phyloP scores from a whole-genome alignment of 495 filamentous ascomycete species.

The Penicillium argentinense region DNA sequence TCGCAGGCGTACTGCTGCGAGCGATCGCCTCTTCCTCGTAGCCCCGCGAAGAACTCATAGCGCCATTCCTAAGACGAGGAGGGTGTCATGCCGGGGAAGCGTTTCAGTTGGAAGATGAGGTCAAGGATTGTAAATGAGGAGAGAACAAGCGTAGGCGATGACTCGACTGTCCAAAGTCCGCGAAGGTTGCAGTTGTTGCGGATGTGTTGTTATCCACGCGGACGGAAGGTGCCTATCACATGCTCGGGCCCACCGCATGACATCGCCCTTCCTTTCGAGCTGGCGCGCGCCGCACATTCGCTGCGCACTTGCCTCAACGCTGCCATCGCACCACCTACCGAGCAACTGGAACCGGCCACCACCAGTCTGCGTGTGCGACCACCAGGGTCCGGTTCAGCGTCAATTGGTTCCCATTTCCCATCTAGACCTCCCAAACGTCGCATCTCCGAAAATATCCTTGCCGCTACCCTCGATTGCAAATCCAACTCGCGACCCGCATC shows the following conservation, averaged over 20 bases:
- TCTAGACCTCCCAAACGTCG: too few relatives aligned
- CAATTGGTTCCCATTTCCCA: neutral
- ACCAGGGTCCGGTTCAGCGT: neutral
- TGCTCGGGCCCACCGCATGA: conserved; percentile 18
- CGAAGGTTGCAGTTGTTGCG: conserved; percentile 5
- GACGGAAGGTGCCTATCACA: conserved; percentile 34
- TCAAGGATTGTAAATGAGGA: neutral
- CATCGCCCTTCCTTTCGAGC: too few relatives aligned
- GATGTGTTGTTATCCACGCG: conserved; percentile 31
- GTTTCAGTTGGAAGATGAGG: neutral
- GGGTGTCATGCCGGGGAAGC: conserved; percentile 35
- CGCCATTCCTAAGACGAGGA: conserved; percentile 37
- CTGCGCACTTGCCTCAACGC: too few relatives aligned
- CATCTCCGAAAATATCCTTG: too few relatives aligned
- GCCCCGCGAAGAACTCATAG: conserved; percentile 40
- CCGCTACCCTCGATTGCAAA: too few relatives aligned
- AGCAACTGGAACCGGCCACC: too few relatives aligned
- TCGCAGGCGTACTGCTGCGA: conserved; percentile 23
- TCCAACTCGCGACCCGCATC: too few relatives aligned
- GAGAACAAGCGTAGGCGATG: too few relatives aligned
- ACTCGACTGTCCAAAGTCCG: too few relatives aligned
- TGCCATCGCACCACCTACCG: too few relatives aligned
- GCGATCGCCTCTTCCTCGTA: conserved; percentile 34
- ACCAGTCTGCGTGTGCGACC: too few relatives aligned
- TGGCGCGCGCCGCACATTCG: too few relatives aligned